Evolutionary conservation across 2,329 filamentous ascomycete genomes (phyloP), one percentile per base, ranked within the genome.

Genomic region (Pseudogymnoascus sp.): DNA sequence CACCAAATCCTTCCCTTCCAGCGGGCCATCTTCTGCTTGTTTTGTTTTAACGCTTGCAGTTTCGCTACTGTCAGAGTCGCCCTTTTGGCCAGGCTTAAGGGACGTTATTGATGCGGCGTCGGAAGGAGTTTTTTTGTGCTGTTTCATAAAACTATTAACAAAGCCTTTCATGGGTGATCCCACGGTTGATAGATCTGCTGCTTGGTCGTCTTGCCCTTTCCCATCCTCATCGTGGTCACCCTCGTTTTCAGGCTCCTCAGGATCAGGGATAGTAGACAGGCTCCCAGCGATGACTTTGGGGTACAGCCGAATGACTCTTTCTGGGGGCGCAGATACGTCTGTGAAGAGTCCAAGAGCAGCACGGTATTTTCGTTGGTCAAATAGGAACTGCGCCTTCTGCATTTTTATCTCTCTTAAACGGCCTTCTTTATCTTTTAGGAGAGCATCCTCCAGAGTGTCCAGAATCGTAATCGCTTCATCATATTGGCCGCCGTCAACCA

Each of bases 391-490:
- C 0, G 93, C 95, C 74, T 99, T 99, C 69, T 90, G 83, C 79
- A 96, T 95, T 77, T 93, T 96, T 70, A 96, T 87, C 70, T 96
- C 89, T 28, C 93, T 85, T 65, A 96, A 81, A 8, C 90, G 88
- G 61, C 89, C 87, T 7, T 83, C 81, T 76, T 99, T 99, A 75
- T 96, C 86, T 57, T 86, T 85, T 21, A 99, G 80, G 21, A 99
- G 79, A 0, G 93, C 96, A 75, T 96, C 93, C 76, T 99, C 95
- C 0, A 99, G 83, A 86, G 97, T 92, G 60, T 84, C 83, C 6
- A 98, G 79, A 7, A 99, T 79, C 72, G 92, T 97, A 67, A 98
- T 89, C 0, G 93, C 93, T 76, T 99, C 96, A 70, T 99, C 93
- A 63, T 93, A 90, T 66, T 85, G 84, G 8, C 83, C 85, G 65